A percentile compares a stretch with the other conserved stretches of the same genome.
Evolutionary conservation across 176 grass and related monocot species (phyloP).

Genomic region (Bothriochloa decipiens): DNA sequence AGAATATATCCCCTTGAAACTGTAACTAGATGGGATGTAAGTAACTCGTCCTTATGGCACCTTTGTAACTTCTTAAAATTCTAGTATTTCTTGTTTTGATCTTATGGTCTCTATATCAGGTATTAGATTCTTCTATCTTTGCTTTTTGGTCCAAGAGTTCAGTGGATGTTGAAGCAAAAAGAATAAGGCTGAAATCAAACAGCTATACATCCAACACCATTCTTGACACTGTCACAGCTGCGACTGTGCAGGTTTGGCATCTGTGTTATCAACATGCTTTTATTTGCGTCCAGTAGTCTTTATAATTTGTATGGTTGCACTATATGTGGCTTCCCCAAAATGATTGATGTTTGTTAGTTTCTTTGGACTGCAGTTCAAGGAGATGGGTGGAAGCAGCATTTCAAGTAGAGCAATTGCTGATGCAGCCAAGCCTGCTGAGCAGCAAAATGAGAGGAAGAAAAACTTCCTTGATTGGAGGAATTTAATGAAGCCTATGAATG

Average conservation of each 20-base stretch:
- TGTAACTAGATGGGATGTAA: slow-evolving; percentile 97
- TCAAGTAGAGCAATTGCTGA: slow-evolving; percentile 62
- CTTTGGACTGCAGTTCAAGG: slow-evolving; percentile 69
- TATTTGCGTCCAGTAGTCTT: neutral
- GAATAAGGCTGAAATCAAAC: slow-evolving; percentile 95
- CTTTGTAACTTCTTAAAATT: slow-evolving; percentile 10
- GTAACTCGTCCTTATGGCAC: slow-evolving; percentile 21
- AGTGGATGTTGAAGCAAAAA: slow-evolving; percentile 83
- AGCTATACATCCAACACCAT: slow-evolving; percentile 94
- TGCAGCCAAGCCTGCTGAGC: slow-evolving; percentile 63
- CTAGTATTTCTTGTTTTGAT: slow-evolving; percentile 20
- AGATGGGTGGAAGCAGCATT: slow-evolving; percentile 78
- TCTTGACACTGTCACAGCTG: slow-evolving; percentile 94
- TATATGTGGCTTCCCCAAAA: slow-evolving; percentile 18
- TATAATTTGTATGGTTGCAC: slow-evolving; percentile 25
- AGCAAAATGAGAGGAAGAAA: slow-evolving; percentile 77
- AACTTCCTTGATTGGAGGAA: slow-evolving; percentile 86
- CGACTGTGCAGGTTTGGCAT: slow-evolving; percentile 78
- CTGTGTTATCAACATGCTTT: slow-evolving; percentile 27
- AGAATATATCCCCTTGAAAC: slow-evolving; percentile 93
- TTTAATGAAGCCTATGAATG: slow-evolving; percentile 82
- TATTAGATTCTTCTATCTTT: slow-evolving; percentile 88
- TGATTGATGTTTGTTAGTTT: slow-evolving; percentile 18
- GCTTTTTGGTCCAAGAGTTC: slow-evolving; percentile 98
- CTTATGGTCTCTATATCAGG: slow-evolving; percentile 54